Percentiles rank a stretch among this genome's conserved stretches.
These are phyloP conservation scores for Termitomyces sp. DNA, from an alignment of 768 basidiomycete genomes.

Conservation along the genomic window DNA sequence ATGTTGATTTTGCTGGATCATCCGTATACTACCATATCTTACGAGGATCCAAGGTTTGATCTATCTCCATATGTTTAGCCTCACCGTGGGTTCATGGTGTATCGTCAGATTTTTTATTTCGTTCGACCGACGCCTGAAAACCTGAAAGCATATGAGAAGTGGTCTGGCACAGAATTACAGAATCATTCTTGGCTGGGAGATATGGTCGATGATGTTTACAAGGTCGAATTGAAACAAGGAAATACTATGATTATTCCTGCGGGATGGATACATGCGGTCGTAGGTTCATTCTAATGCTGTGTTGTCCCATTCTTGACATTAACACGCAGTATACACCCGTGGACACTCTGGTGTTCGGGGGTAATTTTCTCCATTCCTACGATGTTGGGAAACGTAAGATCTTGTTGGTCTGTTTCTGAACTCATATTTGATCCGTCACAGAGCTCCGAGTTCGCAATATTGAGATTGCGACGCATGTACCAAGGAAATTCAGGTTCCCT, in stretches of 20 bases:
- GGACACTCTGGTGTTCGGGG: constrained; percentile 94
- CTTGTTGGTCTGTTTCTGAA: neutral
- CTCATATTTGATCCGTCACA: constrained; percentile 25
- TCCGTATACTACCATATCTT: constrained; percentile 98
- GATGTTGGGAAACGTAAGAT: constrained; percentile 78
- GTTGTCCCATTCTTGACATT: constrained; percentile 3
- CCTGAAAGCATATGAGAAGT: constrained; percentile 85
- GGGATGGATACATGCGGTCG: constrained; percentile 98
- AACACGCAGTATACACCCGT: constrained; percentile 75
- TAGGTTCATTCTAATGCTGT: constrained; percentile 34
- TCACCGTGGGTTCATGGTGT: neutral
- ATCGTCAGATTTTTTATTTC: constrained; percentile 82
- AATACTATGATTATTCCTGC: constrained; percentile 95
- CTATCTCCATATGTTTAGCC: neutral
- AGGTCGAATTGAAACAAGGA: constrained; percentile 69
- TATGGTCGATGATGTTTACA: constrained; percentile 86
- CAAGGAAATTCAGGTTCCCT: constrained; percentile 88
- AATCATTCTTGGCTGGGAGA: constrained; percentile 89
- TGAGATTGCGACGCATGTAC: constrained; percentile 89
- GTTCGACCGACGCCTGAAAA: constrained; percentile 86
- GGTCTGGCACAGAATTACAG: constrained; percentile 92
- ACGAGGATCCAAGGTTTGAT: constrained; percentile 70
- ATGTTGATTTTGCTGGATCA: constrained; percentile 95
- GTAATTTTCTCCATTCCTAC: constrained; percentile 95
- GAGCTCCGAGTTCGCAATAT: constrained; percentile 89